These are phyloP conservation scores for Vicia villosa DNA, from an alignment of 306 rosid species.

Conservation along the genomic window DNA sequence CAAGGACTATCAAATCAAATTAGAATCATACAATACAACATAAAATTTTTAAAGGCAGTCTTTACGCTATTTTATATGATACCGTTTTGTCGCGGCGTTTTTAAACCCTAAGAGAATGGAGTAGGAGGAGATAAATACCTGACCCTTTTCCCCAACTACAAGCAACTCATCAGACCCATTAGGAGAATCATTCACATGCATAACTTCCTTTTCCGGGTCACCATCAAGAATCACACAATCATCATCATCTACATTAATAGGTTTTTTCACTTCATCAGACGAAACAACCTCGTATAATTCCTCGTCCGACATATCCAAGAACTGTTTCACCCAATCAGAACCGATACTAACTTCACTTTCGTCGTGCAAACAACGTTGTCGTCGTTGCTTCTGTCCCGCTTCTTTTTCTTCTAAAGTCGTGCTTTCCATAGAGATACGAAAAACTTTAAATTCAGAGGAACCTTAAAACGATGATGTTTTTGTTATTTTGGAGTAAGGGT, in stretches of 20 bases:
- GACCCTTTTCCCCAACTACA: conserved; percentile 78
- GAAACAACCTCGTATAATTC: conserved; percentile 42
- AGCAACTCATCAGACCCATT: conserved; percentile 64
- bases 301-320: conserved; percentile 41
- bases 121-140: conserved; percentile 48
- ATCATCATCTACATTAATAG: conserved; percentile 28
- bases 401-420: conserved; percentile 33
- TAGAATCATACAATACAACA: not conserved
- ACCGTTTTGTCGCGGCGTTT: too few species aligned
- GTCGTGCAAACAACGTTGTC: not conserved
- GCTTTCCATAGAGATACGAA: conserved; percentile 33
- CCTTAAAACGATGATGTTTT: not conserved
- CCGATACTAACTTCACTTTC: not conserved
- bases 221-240: conserved; percentile 73
- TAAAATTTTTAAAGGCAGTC: too few species aligned
- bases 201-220: conserved; percentile 57
- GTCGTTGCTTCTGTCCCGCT: not conserved
- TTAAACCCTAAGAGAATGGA: not conserved
- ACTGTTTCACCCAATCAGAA: conserved; percentile 54
- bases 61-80: too few species aligned
- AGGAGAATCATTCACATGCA: conserved; percentile 24
- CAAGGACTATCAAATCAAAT: not conserved
- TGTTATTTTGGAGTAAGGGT: not conserved
- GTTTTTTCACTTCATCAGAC: conserved; percentile 40
- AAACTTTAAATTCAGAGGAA: not conserved